Percentiles rank a stretch among this genome's conserved stretches.
Conservation (phyloP, 208 protist genomes). For the Acanthamoeba royreba region DNA sequence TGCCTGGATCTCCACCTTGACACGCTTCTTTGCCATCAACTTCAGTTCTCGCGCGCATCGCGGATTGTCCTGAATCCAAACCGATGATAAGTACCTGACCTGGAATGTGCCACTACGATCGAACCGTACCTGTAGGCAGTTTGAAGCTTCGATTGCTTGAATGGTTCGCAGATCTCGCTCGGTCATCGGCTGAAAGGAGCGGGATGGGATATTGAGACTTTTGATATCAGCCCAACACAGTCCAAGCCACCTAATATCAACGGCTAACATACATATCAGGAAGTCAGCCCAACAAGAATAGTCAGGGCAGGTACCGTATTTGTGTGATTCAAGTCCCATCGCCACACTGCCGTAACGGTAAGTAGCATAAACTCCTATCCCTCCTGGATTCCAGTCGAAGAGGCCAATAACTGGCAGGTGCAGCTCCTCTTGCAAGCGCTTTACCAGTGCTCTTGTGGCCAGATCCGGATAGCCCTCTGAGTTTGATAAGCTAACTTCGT, state of each 20-base stretch:
- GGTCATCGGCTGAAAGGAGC: not conserved
- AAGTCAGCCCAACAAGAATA: not conserved
- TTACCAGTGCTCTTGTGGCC: not conserved
- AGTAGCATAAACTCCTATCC: not conserved
- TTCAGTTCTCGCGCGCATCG: not conserved
- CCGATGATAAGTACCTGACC: not conserved
- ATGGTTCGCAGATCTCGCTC: not conserved
- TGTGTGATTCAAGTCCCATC: not conserved
- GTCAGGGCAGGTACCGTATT: not conserved
- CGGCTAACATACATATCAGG: too few species aligned
- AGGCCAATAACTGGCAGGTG: not conserved
- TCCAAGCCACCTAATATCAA: slow-evolving; percentile 34
- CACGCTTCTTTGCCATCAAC: not conserved
- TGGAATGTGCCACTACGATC: too few species aligned
- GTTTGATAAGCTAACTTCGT: too few species aligned
- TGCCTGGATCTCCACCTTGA: slow-evolving; percentile 23
- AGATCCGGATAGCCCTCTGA: slow-evolving; percentile 23
- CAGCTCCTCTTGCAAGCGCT: not conserved
- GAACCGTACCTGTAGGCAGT: not conserved
- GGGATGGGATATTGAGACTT: not conserved
- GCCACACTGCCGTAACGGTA: not conserved
- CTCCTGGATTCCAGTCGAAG: slow-evolving; percentile 1
- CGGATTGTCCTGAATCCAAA: not conserved
- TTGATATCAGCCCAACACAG: not conserved
- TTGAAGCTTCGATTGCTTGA: not conserved